phyloP scores from a whole-genome alignment of 163 green algal species.

The Chlamydomonas reinhardtii region DNA sequence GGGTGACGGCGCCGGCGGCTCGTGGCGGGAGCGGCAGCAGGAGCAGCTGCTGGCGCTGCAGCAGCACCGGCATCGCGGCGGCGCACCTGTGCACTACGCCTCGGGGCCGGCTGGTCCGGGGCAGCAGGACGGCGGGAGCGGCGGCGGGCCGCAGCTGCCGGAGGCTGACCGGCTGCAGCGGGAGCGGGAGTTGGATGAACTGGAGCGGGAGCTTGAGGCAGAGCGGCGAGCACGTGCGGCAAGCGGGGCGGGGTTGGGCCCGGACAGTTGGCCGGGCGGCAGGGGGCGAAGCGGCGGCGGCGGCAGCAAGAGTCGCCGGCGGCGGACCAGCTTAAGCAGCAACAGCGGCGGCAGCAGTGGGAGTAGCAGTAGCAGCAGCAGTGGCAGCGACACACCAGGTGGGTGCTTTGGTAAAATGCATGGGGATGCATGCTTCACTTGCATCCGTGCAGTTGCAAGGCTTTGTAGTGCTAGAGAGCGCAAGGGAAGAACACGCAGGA shows the following conservation, averaged over 20 bases:
- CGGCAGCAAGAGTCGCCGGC: background rate
- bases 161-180: background rate
- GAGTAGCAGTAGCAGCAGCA: background rate
- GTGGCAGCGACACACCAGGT: conserved; percentile 6
- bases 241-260: background rate
- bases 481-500: too few relatives aligned
- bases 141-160: background rate
- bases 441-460: too few relatives aligned
- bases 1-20: too few relatives aligned
- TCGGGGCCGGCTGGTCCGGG: background rate
- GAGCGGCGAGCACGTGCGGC: background rate
- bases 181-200: background rate
- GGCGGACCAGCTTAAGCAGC: conserved; percentile 15
- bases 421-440: too few relatives aligned
- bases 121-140: background rate
- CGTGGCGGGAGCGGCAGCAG: background rate
- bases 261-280: background rate
- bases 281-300: background rate
- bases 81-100: too few relatives aligned
- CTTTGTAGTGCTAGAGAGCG: too few relatives aligned
- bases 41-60: background rate
- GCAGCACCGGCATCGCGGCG: background rate
- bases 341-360: background rate
- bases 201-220: background rate
- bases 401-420: background rate